Base-by-base conservation (phyloP, 805 yeast species). In the Candida fluviatilis region DNA sequence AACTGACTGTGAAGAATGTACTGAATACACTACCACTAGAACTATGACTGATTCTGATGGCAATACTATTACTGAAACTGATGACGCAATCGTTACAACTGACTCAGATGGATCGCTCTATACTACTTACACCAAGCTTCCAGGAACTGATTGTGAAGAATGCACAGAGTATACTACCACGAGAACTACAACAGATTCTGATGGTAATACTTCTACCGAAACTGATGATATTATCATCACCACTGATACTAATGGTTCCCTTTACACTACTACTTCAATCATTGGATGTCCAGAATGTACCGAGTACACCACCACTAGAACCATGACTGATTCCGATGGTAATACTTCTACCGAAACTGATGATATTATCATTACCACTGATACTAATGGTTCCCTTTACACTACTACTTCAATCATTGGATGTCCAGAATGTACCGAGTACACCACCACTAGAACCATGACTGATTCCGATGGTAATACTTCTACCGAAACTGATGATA, bases 381-480 rank as follows among this genome's bases (percentile, higher is more conserved):
- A 32, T 14, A 7, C 42, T 17, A 38, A 21, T 16, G 43, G 43
- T n/a, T 18, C 25, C 10, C 15, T 15, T 14, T 10, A 19, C n/a
- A 48, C 49, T 18, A 17, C 25, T 29, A 34, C 38, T 25, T 17
- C 26, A 18, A 23, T 18, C 8, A 35, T 35, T 37, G 46, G n/a
- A n/a, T 39, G 43, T 35, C 39, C 42, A 30, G 49, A 39, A 31
- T 42, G 46, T 36, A 44, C 52, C 27, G 46, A 38, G 4, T 46
- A 41, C 42, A 42, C 46, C 18, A 37, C 49, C 14, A 24, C 40
- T n/a, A 38, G 37, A 36, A 42, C 50, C 18, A 38, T 40, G 19
- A 38, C 47, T 29, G 36, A 43, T 18, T 16, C 45, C 16, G 44
- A 43, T 27, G 53, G 53, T 13, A 17, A 35, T 5, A 26, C 33